Conservation (phyloP, 306 rosid genomes). For the Vigna hirtella region DNA sequence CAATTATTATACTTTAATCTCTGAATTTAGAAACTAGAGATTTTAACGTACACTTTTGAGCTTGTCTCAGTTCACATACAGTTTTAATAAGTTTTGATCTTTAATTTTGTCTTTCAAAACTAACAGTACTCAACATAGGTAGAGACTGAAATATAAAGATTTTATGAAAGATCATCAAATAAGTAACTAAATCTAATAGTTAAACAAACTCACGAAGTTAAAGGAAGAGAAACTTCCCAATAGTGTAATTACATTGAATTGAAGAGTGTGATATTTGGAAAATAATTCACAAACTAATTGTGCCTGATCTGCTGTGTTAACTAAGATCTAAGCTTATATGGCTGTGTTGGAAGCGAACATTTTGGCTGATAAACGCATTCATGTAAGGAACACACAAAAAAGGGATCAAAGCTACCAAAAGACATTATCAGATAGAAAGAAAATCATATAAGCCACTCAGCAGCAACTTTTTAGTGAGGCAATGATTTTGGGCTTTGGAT, state of each 20-base stretch:
- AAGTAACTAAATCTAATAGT: background rate
- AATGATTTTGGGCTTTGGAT: background rate
- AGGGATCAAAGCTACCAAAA: background rate
- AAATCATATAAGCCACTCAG: background rate
- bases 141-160: too few species aligned
- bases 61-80: too few species aligned
- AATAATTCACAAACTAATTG: background rate
- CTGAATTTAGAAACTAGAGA: too few species aligned
- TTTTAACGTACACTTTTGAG: too few species aligned
- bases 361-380: background rate
- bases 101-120: too few species aligned
- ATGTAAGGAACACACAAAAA: background rate
- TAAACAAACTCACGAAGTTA: background rate
- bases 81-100: too few species aligned
- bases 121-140: too few species aligned
- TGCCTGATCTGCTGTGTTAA: background rate
- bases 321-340: background rate
- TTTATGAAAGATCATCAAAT: too few species aligned
- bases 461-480: background rate
- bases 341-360: background rate
- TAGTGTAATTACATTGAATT: too few species aligned
- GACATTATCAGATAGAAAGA: background rate
- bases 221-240: background rate
- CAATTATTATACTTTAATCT: too few species aligned
- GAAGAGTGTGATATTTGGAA: background rate